phyloP scores from a whole-genome alignment of 345 rosid genomes.

The Turnera subulata region DNA sequence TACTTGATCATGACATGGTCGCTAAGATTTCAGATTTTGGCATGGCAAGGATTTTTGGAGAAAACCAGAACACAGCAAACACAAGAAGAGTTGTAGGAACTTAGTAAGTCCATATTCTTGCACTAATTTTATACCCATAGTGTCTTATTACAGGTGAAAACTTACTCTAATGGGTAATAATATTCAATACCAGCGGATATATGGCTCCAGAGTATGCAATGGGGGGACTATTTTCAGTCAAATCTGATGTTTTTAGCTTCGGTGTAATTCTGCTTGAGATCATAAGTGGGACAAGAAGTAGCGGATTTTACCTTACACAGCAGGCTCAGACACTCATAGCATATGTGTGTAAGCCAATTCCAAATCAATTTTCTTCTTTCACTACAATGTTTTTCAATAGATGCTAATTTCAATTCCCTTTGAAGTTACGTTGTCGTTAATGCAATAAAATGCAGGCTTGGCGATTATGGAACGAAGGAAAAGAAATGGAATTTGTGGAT shows the following conservation, averaged over 20 bases:
- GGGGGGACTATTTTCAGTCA: background rate
- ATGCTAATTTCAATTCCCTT: too few species aligned
- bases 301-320: background rate
- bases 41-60: constrained; percentile 1
- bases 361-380: background rate
- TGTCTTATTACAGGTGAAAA: too few species aligned
- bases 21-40: constrained; percentile 2
- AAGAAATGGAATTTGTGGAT: background rate
- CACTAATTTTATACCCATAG: too few species aligned
- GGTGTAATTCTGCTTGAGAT: background rate
- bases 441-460: background rate
- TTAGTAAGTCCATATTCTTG: too few species aligned
- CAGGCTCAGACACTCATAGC: background rate
- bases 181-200: background rate
- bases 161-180: too few species aligned
- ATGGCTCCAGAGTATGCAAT: background rate
- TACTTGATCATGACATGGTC: background rate
- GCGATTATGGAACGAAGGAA: background rate
- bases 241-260: constrained; percentile 1
- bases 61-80: background rate
- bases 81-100: background rate
- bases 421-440: too few species aligned
- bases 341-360: too few species aligned
- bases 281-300: background rate
- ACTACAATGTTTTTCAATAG: background rate